Conservation (phyloP, 177 flowering plant species). For the Vitis hybrid region DNA sequence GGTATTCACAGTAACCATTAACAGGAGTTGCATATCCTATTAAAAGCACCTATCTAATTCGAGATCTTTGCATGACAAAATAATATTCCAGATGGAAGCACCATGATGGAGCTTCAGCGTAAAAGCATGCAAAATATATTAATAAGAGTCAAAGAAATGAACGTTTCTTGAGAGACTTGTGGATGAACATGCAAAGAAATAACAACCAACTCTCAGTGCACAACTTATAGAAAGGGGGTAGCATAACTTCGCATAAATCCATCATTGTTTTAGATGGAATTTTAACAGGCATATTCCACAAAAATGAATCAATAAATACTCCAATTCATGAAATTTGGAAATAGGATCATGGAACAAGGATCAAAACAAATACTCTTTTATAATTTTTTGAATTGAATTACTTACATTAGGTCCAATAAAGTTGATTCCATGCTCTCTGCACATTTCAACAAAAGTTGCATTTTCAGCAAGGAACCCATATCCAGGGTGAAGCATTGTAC, state of each 20-base stretch:
- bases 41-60: background rate
- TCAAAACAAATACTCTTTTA: background rate
- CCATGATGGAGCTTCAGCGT: background rate
- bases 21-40: background rate
- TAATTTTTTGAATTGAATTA: background rate
- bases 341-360: background rate
- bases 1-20: background rate
- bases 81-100: background rate
- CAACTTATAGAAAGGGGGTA: background rate
- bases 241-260: background rate
- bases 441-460: conserved; percentile 95
- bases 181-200: background rate
- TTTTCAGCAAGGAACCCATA: conserved; percentile 99
- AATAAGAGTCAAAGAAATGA: background rate
- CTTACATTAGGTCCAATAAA: conserved; percentile 98
- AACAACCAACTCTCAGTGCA: background rate
- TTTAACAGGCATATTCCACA: no score
- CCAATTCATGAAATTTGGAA: no score
- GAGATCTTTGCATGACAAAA: background rate
- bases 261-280: no score
- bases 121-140: background rate
- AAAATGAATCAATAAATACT: no score
- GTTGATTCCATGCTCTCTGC: conserved; percentile 94
- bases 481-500: conserved; percentile 99
- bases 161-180: background rate